phyloP scores from a whole-genome alignment of 495 filamentous ascomycete genomes.

The Hyphodiscus hymeniophilus region DNA sequence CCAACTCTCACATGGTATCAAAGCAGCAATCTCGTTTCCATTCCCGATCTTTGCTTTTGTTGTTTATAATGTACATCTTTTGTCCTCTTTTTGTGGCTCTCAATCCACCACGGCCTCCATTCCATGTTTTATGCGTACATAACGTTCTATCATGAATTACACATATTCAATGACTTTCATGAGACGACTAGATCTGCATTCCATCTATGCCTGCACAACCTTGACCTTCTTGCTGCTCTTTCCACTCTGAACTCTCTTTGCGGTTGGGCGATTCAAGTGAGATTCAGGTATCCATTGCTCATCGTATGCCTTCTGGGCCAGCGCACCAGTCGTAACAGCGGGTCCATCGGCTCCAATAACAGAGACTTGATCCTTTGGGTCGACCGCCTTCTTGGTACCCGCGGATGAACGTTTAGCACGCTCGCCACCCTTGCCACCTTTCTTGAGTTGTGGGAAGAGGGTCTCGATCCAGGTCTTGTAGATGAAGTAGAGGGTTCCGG shows the following conservation, averaged over 20 bases:
- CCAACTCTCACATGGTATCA: too few species aligned
- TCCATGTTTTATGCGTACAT: too few species aligned
- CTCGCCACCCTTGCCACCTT: slow-evolving; percentile 52
- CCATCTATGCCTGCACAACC: background rate
- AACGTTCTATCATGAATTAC: too few species aligned
- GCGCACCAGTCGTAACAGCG: slow-evolving; percentile 51
- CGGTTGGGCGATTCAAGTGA: slow-evolving; percentile 81
- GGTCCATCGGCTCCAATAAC: slow-evolving; percentile 63
- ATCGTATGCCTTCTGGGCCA: slow-evolving; percentile 63
- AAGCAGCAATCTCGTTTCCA: too few species aligned
- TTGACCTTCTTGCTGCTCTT: slow-evolving; percentile 48
- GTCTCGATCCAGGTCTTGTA: slow-evolving; percentile 96
- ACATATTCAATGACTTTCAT: too few species aligned
- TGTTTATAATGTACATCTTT: too few species aligned
- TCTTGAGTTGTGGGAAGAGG: slow-evolving; percentile 89
- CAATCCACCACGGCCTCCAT: background rate
- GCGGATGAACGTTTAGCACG: slow-evolving; percentile 46
- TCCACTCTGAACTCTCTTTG: slow-evolving; percentile 70
- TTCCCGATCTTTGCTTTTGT: too few species aligned
- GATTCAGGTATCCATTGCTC: slow-evolving; percentile 92
- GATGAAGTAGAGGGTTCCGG: slow-evolving; percentile 82
- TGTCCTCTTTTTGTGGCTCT: background rate
- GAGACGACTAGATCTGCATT: too few species aligned
- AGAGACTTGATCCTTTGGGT: slow-evolving; percentile 48
- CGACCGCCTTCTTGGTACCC: slow-evolving; percentile 53